Conservation (phyloP, 371 early-diverging fungal genomes). For the Mortierella sp. region DNA sequence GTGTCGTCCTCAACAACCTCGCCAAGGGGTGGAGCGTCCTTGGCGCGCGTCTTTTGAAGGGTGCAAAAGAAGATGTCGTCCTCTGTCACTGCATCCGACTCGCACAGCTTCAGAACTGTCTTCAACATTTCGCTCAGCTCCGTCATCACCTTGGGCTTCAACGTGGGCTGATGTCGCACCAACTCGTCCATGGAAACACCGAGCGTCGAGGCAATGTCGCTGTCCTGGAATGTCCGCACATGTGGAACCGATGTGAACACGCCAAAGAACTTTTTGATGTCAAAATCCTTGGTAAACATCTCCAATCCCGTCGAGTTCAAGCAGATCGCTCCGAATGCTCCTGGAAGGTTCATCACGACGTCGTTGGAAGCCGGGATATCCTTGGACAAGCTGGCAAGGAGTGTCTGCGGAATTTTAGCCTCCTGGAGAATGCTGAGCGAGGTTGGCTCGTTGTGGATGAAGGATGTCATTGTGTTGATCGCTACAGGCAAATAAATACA, state of each 20-base stretch:
- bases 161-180: constrained; percentile 93
- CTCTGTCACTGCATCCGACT: constrained; percentile 55
- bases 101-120: constrained; percentile 64
- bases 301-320: constrained; percentile 90
- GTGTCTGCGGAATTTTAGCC: constrained; percentile 84
- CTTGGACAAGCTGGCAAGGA: constrained; percentile 76
- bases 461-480: constrained; percentile 92
- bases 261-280: constrained; percentile 81
- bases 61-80: constrained; percentile 63
- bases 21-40: constrained; percentile 42
- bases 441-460: constrained; percentile 98
- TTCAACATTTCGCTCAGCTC: constrained; percentile 78
- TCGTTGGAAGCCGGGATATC: constrained; percentile 83
- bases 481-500: constrained; percentile 55
- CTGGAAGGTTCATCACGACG: constrained; percentile 86
- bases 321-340: constrained; percentile 97
- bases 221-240: constrained; percentile 81
- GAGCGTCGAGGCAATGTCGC: constrained; percentile 83
- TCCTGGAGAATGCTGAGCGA: constrained; percentile 93
- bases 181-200: constrained; percentile 95
- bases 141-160: constrained; percentile 80
- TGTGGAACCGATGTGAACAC: constrained; percentile 85
- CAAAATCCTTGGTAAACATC: constrained; percentile 78
- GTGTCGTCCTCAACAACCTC: constrained; percentile 51
- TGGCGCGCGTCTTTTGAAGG: constrained; percentile 48